Conservation (phyloP, 208 protist species). For the Trypanosoma cruzi region DNA sequence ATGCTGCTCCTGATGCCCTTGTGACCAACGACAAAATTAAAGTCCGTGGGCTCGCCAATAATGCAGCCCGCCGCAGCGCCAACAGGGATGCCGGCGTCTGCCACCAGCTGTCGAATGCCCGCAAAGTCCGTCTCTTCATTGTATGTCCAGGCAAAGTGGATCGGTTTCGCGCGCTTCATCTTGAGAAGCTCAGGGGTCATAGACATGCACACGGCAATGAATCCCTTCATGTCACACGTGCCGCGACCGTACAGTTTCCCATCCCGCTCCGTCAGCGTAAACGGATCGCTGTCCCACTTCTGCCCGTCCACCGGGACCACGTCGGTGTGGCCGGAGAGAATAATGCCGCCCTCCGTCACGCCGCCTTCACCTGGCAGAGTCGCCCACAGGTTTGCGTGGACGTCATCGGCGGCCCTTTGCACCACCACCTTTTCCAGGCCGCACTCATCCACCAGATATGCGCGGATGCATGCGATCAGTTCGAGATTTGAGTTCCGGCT, state of each 20-base stretch:
- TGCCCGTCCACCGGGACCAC: slow-evolving; percentile 65
- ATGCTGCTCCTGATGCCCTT: neutral
- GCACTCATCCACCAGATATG: slow-evolving; percentile 27
- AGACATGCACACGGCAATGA: slow-evolving; percentile 56
- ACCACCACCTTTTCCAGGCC: slow-evolving; percentile 22
- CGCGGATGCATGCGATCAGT: slow-evolving; percentile 38
- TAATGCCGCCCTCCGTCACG: slow-evolving; percentile 42
- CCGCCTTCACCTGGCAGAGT: slow-evolving; percentile 39
- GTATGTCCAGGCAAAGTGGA: slow-evolving; percentile 32
- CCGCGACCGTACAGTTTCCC: slow-evolving; percentile 57
- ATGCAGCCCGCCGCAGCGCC: neutral
- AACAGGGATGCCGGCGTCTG: neutral
- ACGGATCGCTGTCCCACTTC: slow-evolving; percentile 51
- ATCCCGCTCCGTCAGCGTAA: slow-evolving; percentile 34
- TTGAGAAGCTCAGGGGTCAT: slow-evolving; percentile 44
- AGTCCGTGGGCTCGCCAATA: neutral
- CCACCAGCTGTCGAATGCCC: neutral
- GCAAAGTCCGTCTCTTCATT: neutral
- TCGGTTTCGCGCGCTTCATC: slow-evolving; percentile 40
- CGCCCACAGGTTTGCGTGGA: slow-evolving; percentile 55
- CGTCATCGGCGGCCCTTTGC: slow-evolving; percentile 36
- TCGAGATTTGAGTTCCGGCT: slow-evolving; percentile 53
- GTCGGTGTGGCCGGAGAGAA: slow-evolving; percentile 56
- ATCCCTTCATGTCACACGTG: slow-evolving; percentile 66
- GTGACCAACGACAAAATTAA: neutral